Percentiles rank a stretch among this genome's conserved stretches.
phyloP scores from a whole-genome alignment of 495 filamentous ascomycete species.

The Xylaria venustula region DNA sequence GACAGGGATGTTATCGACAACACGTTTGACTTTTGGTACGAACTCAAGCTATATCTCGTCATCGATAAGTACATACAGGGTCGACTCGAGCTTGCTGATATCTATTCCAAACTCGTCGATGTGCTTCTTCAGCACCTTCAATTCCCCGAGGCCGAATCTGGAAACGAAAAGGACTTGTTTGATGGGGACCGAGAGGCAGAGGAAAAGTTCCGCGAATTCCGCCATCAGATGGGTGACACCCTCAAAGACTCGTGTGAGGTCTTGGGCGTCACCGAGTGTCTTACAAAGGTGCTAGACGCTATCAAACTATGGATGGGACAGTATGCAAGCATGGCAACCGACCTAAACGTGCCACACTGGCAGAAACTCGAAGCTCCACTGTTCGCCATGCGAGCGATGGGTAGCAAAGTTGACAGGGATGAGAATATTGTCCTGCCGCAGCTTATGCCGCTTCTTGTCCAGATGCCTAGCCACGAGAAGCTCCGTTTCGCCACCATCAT shows the following conservation, averaged over 20 bases:
- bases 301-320: slow-evolving; percentile 85
- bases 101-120: slow-evolving; percentile 86
- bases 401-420: slow-evolving; percentile 88
- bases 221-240: slow-evolving; percentile 96
- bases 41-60: slow-evolving; percentile 93
- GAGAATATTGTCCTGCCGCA: slow-evolving; percentile 83
- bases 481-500: slow-evolving; percentile 95
- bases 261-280: slow-evolving; percentile 85
- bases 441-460: slow-evolving; percentile 86
- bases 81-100: slow-evolving; percentile 66
- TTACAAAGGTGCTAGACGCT: slow-evolving; percentile 77
- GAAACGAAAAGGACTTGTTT: slow-evolving; percentile 79
- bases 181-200: slow-evolving; percentile 94
- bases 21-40: slow-evolving; percentile 98
- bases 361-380: slow-evolving; percentile 93
- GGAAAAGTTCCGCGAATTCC: slow-evolving; percentile 95
- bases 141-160: slow-evolving; percentile 73
- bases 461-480: slow-evolving; percentile 95
- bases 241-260: slow-evolving; percentile 97
- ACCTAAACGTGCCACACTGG: slow-evolving; percentile 87
- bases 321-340: slow-evolving; percentile 71
- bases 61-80: slow-evolving; percentile 86
- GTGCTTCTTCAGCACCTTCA: slow-evolving; percentile 90
- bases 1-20: slow-evolving; percentile 85
- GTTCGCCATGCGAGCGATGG: slow-evolving; percentile 95